Conservation (phyloP, 495 filamentous ascomycete species). For the Hyaloscypha finlandica region DNA sequence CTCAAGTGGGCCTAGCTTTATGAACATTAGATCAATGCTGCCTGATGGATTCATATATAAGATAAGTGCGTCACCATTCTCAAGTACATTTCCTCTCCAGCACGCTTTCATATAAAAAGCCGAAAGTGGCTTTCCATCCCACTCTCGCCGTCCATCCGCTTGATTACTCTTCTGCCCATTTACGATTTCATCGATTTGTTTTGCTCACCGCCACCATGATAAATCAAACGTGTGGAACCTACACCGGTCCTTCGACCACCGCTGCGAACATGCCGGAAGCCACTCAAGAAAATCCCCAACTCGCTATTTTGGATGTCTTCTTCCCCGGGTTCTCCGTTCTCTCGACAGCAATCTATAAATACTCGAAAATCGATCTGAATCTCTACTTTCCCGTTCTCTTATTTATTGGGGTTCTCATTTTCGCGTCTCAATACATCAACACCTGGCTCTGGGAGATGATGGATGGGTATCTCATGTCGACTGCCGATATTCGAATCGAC, state of each 20-base stretch:
- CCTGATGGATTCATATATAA: conserved; percentile 14
- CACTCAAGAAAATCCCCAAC: conserved; percentile 20
- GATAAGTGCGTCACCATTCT: not conserved
- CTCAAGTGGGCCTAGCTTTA: conserved; percentile 4
- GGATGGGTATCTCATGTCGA: conserved; percentile 51
- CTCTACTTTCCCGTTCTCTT: conserved; percentile 67
- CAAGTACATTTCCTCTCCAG: not conserved
- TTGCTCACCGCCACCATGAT: conserved; percentile 12
- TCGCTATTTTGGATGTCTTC: conserved; percentile 29
- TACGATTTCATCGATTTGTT: not conserved
- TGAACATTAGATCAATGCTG: not conserved
- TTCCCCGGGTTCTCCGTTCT: conserved; percentile 33
- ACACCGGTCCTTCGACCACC: not conserved
- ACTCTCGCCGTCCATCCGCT: not conserved
- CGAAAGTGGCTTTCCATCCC: not conserved
- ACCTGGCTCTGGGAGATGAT: conserved; percentile 45
- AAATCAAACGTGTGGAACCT: conserved; percentile 13
- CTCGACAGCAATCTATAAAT: conserved; percentile 55
- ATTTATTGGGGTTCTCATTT: conserved; percentile 48
- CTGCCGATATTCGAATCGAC: conserved; percentile 63
- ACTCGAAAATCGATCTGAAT: conserved; percentile 69
- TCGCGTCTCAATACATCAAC: conserved; percentile 52
- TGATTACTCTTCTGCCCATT: not conserved
- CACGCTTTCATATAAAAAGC: not conserved
- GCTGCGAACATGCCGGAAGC: not conserved